phyloP scores from a whole-genome alignment of 305 asterid genomes.

The Solanum chacoense region DNA sequence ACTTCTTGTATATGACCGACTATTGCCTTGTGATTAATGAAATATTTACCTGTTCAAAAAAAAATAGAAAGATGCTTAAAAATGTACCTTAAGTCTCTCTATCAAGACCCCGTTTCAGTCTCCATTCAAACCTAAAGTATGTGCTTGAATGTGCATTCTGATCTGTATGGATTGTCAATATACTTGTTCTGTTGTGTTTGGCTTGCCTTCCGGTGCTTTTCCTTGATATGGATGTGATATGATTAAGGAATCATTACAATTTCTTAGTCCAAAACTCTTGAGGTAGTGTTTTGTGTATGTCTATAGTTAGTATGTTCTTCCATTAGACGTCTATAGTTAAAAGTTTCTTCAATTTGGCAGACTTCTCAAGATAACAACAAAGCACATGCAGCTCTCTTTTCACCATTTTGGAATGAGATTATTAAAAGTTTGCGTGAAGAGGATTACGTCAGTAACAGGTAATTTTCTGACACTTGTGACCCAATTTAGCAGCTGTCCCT shows the following conservation, averaged over 20 bases:
- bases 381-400: too few relatives aligned
- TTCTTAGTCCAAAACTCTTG: not conserved
- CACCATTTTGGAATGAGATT: too few relatives aligned
- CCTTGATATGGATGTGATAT: not conserved
- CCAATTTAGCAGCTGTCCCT: too few relatives aligned
- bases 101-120: not conserved
- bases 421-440: too few relatives aligned
- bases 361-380: too few relatives aligned
- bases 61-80: not conserved
- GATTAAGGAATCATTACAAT: not conserved
- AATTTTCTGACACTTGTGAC: too few relatives aligned
- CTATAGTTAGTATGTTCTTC: not conserved
- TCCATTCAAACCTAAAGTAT: not conserved
- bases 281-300: not conserved
- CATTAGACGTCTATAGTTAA: not conserved
- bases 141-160: not conserved
- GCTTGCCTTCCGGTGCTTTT: not conserved
- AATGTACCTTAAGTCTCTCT: not conserved
- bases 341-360: too few relatives aligned
- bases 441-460: too few relatives aligned
- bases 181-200: not conserved
- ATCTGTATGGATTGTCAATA: not conserved
- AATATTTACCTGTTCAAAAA: not conserved
- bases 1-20: not conserved
- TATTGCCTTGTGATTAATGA: not conserved